phyloP scores from a whole-genome alignment of 106 monocot genomes.

The Apostasia ramifera region DNA sequence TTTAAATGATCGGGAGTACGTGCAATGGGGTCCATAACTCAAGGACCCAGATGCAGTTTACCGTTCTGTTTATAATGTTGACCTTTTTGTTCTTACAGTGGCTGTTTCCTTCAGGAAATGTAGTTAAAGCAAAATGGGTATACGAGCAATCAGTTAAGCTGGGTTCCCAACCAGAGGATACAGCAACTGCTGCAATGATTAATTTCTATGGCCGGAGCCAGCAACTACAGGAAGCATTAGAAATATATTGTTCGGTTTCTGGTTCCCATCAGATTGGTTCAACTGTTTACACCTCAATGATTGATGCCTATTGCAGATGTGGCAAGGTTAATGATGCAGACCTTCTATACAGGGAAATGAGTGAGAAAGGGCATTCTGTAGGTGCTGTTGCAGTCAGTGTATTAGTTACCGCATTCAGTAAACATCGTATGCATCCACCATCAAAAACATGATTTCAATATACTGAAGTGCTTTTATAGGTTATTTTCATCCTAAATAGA shows the following conservation, averaged over 20 bases:
- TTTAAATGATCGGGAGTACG: too few relatives aligned
- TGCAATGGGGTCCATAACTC: not conserved
- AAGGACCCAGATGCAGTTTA: not conserved
- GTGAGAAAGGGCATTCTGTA: conserved; percentile 30
- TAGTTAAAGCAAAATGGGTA: conserved; percentile 31
- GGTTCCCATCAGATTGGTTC: conserved; percentile 20
- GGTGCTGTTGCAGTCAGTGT: conserved; percentile 68
- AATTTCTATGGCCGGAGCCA: conserved; percentile 36
- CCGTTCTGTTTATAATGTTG: not conserved
- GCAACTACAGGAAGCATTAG: conserved; percentile 40
- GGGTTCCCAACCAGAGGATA: conserved; percentile 48
- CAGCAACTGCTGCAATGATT: conserved; percentile 64
- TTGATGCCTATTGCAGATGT: conserved; percentile 64
- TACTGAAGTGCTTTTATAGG: not conserved
- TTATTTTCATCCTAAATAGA: not conserved
- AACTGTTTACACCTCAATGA: conserved; percentile 51
- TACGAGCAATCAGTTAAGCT: conserved; percentile 37
- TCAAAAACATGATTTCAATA: too few relatives aligned
- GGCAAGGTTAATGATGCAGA: conserved; percentile 56
- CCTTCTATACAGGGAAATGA: conserved; percentile 35
- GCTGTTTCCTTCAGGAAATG: conserved; percentile 41
- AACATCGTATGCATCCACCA: conserved; percentile 42
- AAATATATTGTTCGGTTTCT: conserved; percentile 35
- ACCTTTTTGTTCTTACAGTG: not conserved
- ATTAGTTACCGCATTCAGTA: conserved; percentile 65